Conservation (phyloP, 2,329 filamentous ascomycete genomes). For the Mycogone perniciosa region DNA sequence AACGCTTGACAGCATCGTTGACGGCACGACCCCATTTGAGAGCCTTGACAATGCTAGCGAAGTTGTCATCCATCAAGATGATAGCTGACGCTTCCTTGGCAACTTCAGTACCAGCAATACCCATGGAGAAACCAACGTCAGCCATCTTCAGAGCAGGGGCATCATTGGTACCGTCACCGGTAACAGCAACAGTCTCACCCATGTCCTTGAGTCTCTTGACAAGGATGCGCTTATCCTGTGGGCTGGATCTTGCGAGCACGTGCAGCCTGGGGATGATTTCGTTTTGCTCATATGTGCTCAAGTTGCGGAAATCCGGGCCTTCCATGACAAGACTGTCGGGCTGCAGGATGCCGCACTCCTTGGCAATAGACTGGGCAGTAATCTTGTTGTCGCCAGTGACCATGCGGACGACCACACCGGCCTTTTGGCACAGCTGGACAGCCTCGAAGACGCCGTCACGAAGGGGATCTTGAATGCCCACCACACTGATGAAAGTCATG, state of each 20-base stretch:
- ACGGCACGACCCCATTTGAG: slow-evolving; percentile 74
- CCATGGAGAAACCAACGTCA: slow-evolving; percentile 82
- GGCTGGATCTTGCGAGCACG: slow-evolving; percentile 67
- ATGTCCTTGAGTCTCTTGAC: slow-evolving; percentile 65
- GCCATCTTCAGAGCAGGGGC: slow-evolving; percentile 74
- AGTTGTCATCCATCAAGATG: slow-evolving; percentile 84
- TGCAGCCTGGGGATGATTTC: slow-evolving; percentile 63
- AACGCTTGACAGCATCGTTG: slow-evolving; percentile 72
- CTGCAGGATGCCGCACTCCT: slow-evolving; percentile 70
- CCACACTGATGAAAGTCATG: slow-evolving; percentile 63
- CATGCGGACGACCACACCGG: slow-evolving; percentile 77
- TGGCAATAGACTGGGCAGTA: slow-evolving; percentile 72
- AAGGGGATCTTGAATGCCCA: slow-evolving; percentile 77
- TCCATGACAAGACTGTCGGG: slow-evolving; percentile 66
- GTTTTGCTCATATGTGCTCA: slow-evolving; percentile 58
- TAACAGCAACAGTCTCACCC: slow-evolving; percentile 74
- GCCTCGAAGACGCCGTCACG: slow-evolving; percentile 69
- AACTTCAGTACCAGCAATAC: slow-evolving; percentile 75
- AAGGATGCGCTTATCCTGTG: slow-evolving; percentile 69
- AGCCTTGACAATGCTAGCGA: slow-evolving; percentile 78
- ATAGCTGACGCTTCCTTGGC: slow-evolving; percentile 82
- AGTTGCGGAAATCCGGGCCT: slow-evolving; percentile 69
- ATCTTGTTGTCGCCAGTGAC: slow-evolving; percentile 78
- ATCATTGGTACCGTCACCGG: slow-evolving; percentile 79
- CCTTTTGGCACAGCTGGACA: slow-evolving; percentile 64